phyloP scores from a whole-genome alignment of 1,139 yeast genomes.

The Sugiyamaella novakii region DNA sequence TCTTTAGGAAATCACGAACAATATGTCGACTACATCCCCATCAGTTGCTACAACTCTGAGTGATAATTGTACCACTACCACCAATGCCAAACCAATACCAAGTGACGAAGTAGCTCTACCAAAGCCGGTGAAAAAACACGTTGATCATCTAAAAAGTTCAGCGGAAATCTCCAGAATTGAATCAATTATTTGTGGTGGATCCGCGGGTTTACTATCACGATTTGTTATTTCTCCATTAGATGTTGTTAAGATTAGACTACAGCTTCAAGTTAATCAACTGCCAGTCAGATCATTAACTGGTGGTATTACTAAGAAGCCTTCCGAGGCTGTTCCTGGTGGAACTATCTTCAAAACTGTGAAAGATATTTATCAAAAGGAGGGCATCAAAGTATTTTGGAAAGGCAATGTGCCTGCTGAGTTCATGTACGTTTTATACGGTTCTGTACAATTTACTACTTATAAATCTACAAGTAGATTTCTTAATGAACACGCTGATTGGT shows the following conservation, averaged over 20 bases:
- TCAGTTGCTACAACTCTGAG: too few species aligned
- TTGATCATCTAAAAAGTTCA: conserved; percentile 37
- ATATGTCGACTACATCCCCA: too few species aligned
- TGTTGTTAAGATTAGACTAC: conserved; percentile 82
- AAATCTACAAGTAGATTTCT: conserved; percentile 55
- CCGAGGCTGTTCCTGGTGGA: conserved; percentile 19
- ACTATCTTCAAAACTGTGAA: conserved; percentile 44
- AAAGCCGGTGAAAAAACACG: conserved; percentile 3
- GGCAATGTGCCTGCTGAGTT: conserved; percentile 93
- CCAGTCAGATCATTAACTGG: conserved; percentile 6
- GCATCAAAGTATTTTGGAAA: conserved; percentile 78
- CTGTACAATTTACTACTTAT: conserved; percentile 77
- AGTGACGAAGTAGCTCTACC: too few species aligned
- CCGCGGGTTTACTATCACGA: conserved; percentile 61
- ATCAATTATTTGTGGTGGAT: conserved; percentile 65
- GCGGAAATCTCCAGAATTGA: conserved; percentile 39
- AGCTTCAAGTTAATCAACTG: conserved; percentile 48
- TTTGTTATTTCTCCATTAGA: conserved; percentile 87
- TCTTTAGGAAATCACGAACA: too few species aligned
- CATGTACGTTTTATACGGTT: conserved; percentile 84
- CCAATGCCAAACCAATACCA: too few species aligned
- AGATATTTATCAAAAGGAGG: conserved; percentile 52
- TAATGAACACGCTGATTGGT: conserved; percentile 35
- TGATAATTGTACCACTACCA: too few species aligned
- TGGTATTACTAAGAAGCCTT: background rate